Percentiles rank a stretch among this genome's conserved stretches.
phyloP scores from a whole-genome alignment of 208 protist species.

The Leishmania tropica region DNA sequence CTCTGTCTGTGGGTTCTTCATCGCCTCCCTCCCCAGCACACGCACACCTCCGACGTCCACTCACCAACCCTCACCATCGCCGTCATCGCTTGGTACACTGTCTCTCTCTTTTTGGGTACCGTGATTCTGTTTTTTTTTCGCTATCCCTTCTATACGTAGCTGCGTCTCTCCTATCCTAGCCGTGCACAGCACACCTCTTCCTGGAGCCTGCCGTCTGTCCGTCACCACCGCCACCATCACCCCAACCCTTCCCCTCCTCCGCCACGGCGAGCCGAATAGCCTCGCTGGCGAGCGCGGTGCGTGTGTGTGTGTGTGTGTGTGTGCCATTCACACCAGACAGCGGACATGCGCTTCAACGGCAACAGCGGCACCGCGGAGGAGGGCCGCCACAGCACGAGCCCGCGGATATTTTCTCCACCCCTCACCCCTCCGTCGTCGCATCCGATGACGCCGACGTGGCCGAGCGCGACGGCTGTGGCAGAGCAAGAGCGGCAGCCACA shows the following conservation, averaged over 20 bases:
- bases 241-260: neutral
- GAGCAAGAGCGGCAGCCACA: constrained; percentile 8
- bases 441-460: neutral
- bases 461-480: neutral
- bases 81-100: neutral
- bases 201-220: neutral
- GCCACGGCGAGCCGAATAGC: neutral
- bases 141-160: neutral
- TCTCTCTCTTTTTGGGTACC: neutral
- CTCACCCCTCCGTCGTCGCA: neutral
- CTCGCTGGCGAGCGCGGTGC: neutral
- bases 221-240: neutral
- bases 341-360: neutral
- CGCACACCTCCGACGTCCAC: neutral
- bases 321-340: neutral
- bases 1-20: neutral
- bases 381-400: neutral
- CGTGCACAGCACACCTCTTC: neutral
- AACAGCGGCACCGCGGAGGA: neutral
- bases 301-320: neutral
- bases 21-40: neutral
- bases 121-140: neutral
- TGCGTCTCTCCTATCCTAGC: neutral
- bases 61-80: neutral
- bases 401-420: neutral